Evolutionary conservation across 108 stramenopile genomes (phyloP), one percentile per base, ranked within the genome.

Genomic region (Bacterosira constricta): DNA sequence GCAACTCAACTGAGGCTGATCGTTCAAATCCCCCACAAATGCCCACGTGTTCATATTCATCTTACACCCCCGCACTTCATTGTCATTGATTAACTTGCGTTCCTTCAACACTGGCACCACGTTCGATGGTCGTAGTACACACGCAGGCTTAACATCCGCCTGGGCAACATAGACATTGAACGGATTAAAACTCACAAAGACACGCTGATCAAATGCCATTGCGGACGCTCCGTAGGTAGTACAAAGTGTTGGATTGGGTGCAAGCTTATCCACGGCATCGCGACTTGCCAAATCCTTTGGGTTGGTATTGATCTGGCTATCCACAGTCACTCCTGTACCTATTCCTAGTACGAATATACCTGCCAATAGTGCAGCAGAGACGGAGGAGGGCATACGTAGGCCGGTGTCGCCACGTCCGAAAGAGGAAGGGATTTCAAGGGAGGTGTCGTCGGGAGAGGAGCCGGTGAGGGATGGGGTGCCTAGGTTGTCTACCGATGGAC

Each of bases 31-130:
- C 17, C 97, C 97, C 13, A 97, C 95, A 77, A 93, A 97, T 20
- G 95, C 97, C 97, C 97, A 97, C 26, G 97, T 97, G 65, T 97
- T 97, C 88, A 93, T 96, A 68, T 94, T 94, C 39, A 72, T 61
- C 58, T 96, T 96, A 75, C 97, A 97, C 26, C 79, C 62, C 23
- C 88, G 75, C 55, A 97, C 87, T 72, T 97, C 97, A 6, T 90
- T 73, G 66, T 93, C 89, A 51, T 94, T 93, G 25, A 97, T 66
- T 37, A 97, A 80, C 8, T 89, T 74, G 34, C 84, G 62, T 35
- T 91, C 88, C 50, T 88, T 87, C 59, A 96, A 66, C 20, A 96
- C 80, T 6, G 92, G 83, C 20, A 96, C 97, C 12, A 95, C 84
- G 67, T 97, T 97, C 38, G 89, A 39, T 30, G 79, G 84, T 9